Conservation (phyloP, 1,284 basidiomycete genomes). For the Cronartium quercuum region DNA sequence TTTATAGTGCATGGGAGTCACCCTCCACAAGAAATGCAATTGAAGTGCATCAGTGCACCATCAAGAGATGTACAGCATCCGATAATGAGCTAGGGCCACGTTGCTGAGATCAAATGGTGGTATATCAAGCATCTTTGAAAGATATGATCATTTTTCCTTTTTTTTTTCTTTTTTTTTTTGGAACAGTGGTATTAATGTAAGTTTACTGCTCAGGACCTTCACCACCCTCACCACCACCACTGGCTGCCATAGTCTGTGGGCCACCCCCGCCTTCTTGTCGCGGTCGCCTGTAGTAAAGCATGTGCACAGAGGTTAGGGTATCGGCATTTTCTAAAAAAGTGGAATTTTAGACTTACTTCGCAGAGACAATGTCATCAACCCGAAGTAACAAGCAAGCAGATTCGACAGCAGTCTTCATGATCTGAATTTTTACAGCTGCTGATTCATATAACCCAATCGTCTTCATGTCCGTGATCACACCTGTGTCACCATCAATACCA, state of each 20-base stretch:
- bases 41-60: too few relatives aligned
- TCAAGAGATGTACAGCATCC: too few relatives aligned
- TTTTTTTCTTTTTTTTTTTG: too few relatives aligned
- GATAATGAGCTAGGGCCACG: too few relatives aligned
- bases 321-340: not conserved
- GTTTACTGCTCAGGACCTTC: constrained; percentile 39
- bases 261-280: constrained; percentile 41
- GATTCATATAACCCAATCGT: constrained; percentile 87
- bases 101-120: too few relatives aligned
- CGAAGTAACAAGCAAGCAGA: constrained; percentile 83
- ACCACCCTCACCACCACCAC: constrained; percentile 33
- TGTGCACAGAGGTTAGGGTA: not conserved
- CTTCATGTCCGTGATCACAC: constrained; percentile 94
- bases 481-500: constrained; percentile 91
- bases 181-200: too few relatives aligned
- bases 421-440: constrained; percentile 96
- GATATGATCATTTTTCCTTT: too few relatives aligned
- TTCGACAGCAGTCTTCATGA: constrained; percentile 94
- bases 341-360: constrained; percentile 52
- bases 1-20: too few relatives aligned
- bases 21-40: too few relatives aligned
- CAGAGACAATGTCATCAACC: constrained; percentile 90
- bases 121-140: too few relatives aligned
- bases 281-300: constrained; percentile 38
- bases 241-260: constrained; percentile 40